Conservation (phyloP, 441 rosid species). For the Aquilaria agallochum region DNA sequence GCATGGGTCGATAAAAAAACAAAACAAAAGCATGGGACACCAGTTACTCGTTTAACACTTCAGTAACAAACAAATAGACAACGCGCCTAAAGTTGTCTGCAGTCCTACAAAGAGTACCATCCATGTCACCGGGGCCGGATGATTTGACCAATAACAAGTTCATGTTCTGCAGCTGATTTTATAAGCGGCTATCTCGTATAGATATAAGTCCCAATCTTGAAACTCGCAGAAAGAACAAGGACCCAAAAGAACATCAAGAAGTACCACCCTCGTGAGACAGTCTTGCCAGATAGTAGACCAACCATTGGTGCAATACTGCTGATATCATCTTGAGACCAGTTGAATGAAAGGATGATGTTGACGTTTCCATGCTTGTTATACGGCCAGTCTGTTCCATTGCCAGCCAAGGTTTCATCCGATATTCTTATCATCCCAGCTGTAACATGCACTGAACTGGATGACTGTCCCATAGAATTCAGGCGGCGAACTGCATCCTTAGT, state of each 20-base stretch:
- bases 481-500: conserved; percentile 62
- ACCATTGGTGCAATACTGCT: conserved; percentile 18
- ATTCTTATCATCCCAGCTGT: conserved; percentile 95
- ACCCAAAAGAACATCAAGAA: conserved; percentile 64
- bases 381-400: conserved; percentile 54
- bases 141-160: too few species aligned
- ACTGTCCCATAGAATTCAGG: conserved; percentile 50
- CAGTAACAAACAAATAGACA: too few species aligned
- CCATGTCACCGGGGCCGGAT: too few species aligned
- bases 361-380: conserved; percentile 61
- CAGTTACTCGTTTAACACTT: too few species aligned
- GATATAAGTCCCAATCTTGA: conserved; percentile 51
- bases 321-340: conserved; percentile 31
- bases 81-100: too few species aligned
- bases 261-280: conserved; percentile 46
- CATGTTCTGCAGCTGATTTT: too few species aligned
- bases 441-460: conserved; percentile 79
- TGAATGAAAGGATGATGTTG: conserved; percentile 50
- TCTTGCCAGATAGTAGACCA: conserved; percentile 33
- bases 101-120: too few species aligned
- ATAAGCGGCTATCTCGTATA: conserved; percentile 39
- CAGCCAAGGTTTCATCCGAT: conserved; percentile 35
- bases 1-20: too few species aligned
- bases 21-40: too few species aligned
- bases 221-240: conserved; percentile 58